Base-by-base conservation (phyloP, 495 filamentous ascomycete genomes). In the Chlorociboria aeruginascens region DNA sequence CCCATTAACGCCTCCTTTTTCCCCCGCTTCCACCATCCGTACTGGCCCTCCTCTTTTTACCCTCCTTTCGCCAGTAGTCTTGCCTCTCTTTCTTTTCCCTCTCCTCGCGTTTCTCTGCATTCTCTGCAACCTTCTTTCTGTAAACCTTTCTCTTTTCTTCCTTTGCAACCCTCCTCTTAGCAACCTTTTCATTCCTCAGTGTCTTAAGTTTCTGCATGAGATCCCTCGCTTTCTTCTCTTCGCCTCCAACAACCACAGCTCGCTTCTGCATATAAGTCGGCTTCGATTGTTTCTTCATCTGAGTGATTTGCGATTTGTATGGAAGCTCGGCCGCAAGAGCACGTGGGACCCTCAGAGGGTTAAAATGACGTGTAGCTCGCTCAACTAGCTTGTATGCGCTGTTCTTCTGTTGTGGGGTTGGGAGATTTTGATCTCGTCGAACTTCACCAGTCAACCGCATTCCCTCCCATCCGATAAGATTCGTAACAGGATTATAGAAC, bases 401-500 rank as follows among this genome's bases (percentile, higher is more conserved):
- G 66, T 97, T 84, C 52, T 80, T 80, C 44, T 82, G 70, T 55
- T 77, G 65, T 1, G 92, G 92, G 7, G 86, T 90, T 17, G 82
- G 68, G 41, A 98, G 72, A 43, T 73, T 71, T 64, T 88, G 63
- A 30, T 80, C 84, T 16, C 76, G 78, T 11, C 92, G 85, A 49
- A 97, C 83, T 70, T 96, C 79, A 43, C 92, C 93, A n/a, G 93
- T 97, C 44, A 93, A 68, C 13, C 90, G 80, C 92, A 98, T 98
- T 33, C 78, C 76, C 54, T 82, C 73, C 90, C 89, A 95, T 32
- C 71, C 70, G 28, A 97, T 76, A 16, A 97, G 74, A 63, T 98
- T 95, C 32, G 89, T 92, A 32, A 92, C 89, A 6, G 89, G 86
- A 63, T 96, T 97, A 68, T 98, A 95, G 77, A 93, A 97, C 20